Evolutionary conservation across 768 basidiomycete genomes (phyloP).

Genomic region (Crepidotus variabilis): DNA sequence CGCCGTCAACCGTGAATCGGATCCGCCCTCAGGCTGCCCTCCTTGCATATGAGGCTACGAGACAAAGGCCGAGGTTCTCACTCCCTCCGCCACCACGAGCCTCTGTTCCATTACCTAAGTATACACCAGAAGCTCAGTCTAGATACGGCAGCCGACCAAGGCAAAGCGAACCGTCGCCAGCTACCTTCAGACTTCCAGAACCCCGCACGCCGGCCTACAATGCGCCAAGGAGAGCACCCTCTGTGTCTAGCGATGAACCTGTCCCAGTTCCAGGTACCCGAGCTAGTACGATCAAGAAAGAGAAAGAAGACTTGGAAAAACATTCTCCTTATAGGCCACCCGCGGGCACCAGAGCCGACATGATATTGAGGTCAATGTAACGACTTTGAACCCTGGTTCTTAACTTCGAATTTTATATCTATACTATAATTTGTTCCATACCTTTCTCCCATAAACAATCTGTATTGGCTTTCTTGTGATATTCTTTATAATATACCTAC

Average conservation of each 20-base stretch:
- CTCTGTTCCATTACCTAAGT: no score
- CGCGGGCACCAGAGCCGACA: conserved; percentile 30
- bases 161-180: not conserved
- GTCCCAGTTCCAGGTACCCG: conserved; percentile 35
- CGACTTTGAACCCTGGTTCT: not conserved
- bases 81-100: no score
- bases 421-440: not conserved
- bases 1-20: not conserved
- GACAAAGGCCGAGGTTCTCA: no score
- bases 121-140: not conserved
- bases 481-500: not conserved
- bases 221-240: conserved; percentile 2
- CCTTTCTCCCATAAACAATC: not conserved
- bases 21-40: not conserved
- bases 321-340: conserved; percentile 33
- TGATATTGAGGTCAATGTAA: conserved; percentile 2
- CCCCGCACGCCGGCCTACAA: conserved; percentile 6
- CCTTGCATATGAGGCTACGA: no score
- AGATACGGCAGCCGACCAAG: not conserved
- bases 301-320: conserved; percentile 26
- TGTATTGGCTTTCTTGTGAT: not conserved
- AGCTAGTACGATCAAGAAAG: conserved; percentile 33
- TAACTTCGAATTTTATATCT: not conserved
- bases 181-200: not conserved
- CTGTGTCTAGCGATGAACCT: conserved; percentile 22